Evolutionary conservation across 495 filamentous ascomycete species (phyloP).

Genomic region (Amniculicola lignicola): DNA sequence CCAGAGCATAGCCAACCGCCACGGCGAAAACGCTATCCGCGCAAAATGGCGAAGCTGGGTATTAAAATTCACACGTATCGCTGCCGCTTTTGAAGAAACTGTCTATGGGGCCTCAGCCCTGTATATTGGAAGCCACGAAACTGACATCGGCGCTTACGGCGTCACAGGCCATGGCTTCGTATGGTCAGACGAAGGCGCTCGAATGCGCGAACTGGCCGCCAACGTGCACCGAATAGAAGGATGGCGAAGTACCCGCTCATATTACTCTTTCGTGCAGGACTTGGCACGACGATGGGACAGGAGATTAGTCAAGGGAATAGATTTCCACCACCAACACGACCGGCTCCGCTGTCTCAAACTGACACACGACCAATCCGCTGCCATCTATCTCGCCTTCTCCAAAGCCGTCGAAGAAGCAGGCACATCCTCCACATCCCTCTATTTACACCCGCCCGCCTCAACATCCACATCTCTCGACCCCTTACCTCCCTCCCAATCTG

Average conservation of each 20-base stretch:
- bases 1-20: slow-evolving; percentile 75
- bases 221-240: slow-evolving; percentile 91
- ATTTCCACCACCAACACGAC: slow-evolving; percentile 89
- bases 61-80: slow-evolving; percentile 81
- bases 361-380: slow-evolving; percentile 62
- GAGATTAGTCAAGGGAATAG: slow-evolving; percentile 75
- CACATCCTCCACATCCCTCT: not conserved
- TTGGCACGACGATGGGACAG: slow-evolving; percentile 60
- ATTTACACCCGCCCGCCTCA: not conserved
- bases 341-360: slow-evolving; percentile 77
- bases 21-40: slow-evolving; percentile 85
- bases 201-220: slow-evolving; percentile 78
- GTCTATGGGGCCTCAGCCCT: slow-evolving; percentile 89
- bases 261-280: slow-evolving; percentile 91
- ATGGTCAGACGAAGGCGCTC: slow-evolving; percentile 79
- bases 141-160: slow-evolving; percentile 62
- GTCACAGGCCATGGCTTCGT: slow-evolving; percentile 88
- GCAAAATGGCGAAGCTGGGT: slow-evolving; percentile 90
- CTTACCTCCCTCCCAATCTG: not conserved
- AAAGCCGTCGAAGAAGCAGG: slow-evolving; percentile 62
- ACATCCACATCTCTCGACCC: not conserved
- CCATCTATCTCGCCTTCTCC: slow-evolving; percentile 77
- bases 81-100: slow-evolving; percentile 90
- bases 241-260: slow-evolving; percentile 91
- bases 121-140: slow-evolving; percentile 68